Evolutionary conservation across 2,329 filamentous ascomycete genomes (phyloP), one percentile per base, ranked within the genome.

Genomic region (Colletotrichum chlorophyti): DNA sequence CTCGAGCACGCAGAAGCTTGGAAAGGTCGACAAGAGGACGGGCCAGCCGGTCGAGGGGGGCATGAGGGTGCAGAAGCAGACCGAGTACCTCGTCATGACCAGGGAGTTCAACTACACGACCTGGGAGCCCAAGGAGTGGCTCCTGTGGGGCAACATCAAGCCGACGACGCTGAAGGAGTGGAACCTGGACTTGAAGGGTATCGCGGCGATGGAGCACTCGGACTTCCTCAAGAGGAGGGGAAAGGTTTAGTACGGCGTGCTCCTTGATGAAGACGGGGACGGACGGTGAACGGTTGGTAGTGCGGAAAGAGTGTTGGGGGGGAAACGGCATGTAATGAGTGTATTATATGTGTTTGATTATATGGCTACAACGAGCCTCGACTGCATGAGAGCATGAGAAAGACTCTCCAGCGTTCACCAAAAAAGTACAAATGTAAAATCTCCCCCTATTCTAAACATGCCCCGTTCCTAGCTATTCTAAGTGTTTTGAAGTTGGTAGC

Each of bases 61-160:
- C 59, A 76, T 78, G 40, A 79, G 79, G 66, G 75, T 81, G 63
- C 80, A 82, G 65, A 74, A 83, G 46, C 78, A 87, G 64, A 70
- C 79, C 2, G 89, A 92, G 76, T 85, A 91, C 66, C 63, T 91
- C 5, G 86, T 90, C 34, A 63, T 91, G 41, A 83, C 85, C 66
- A 68, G 79, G 24, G 54, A 71, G 26, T 62, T 82, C 38, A 73
- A 80, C 66, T 74, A 72, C 42, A 71, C 67, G 51, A 83, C 81
- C 17, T 83, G 76, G 63, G 68, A 76, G 67, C 70, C 78, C 53
- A 73, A 70, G 24, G 75, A 79, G 3, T 91, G 89, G 89, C 79
- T 77, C 68, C 71, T 91, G 47, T 89, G 87, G 82, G 88, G 89
- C 12, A 88, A 84, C 17, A 74, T 84, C 26, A 70, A 80, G 37